Evolutionary conservation across 345 rosid genomes (phyloP).

Genomic region (Hibiscus syriacus): DNA sequence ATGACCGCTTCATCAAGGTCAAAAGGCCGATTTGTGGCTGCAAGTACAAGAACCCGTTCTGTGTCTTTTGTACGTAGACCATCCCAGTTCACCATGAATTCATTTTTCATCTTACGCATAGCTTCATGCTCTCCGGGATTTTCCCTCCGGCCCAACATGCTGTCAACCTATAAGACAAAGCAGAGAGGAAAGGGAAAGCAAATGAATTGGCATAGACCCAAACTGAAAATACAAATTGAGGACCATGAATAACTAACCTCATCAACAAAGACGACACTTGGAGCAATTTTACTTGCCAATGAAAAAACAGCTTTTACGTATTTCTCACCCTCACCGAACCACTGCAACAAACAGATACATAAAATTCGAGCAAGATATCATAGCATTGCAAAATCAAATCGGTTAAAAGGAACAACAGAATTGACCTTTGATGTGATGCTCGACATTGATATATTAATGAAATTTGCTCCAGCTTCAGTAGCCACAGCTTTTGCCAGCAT

Average conservation of each 20-base stretch:
- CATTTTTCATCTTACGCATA: conserved; percentile 89
- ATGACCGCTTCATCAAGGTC: conserved; percentile 98
- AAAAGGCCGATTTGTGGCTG: conserved; percentile 91
- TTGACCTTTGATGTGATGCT: conserved; percentile 83
- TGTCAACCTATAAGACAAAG: conserved; percentile 59
- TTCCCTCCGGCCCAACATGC: conserved; percentile 92
- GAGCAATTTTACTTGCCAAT: conserved; percentile 82
- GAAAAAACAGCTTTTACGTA: conserved; percentile 89
- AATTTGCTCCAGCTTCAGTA: conserved; percentile 97
- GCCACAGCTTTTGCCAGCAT: conserved; percentile 98
- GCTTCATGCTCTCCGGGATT: conserved; percentile 85
- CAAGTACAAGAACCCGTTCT: conserved; percentile 85
- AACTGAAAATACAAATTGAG: conserved; percentile 6
- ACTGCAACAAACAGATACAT: conserved; percentile 37
- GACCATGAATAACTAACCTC: conserved; percentile 43
- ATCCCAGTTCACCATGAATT: conserved; percentile 96
- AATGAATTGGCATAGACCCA: background rate
- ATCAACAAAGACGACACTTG: conserved; percentile 86
- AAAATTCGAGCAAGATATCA: conserved; percentile 6
- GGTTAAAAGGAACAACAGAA: conserved; percentile 2
- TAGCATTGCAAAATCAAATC: background rate
- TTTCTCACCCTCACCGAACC: conserved; percentile 98
- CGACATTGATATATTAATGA: conserved; percentile 85
- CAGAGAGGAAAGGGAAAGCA: background rate
- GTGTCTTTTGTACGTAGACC: conserved; percentile 76